Evolutionary conservation across 2,329 filamentous ascomycete species (phyloP), one percentile per base, ranked within the genome.

Genomic region (Hypoxylon sp.): DNA sequence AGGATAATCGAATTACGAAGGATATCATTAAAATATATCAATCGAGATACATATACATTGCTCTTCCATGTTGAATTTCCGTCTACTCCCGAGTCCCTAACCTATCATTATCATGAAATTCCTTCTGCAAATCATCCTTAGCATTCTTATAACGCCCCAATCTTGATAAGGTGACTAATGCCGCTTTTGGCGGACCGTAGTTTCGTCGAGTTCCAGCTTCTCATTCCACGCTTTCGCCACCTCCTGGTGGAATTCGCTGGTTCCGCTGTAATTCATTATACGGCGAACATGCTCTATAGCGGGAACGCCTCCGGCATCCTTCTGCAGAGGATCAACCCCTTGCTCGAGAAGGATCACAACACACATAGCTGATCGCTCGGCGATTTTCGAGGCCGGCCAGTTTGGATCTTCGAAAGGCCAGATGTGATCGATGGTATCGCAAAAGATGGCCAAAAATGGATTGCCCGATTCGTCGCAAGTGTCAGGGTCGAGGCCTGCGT

Each of bases 201-300:
- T 19, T 30, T 41, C 30, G 15, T 44, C 23, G 9, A 45, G 62
- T 42, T 64, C 55, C 25, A 67, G 53, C 6, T 31, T 67, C 2
- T 46, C 64, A 12, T 66, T 69, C 31, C 64, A 69, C 29, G 61
- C 67, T 8, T 61, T 68, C 2, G 66, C 46, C 12, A 63, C 32
- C 23, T 35, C 40, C 20, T 31, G 43, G n/a, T 23, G 50, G 12
- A 40, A 54, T n/a, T 49, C 31, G 45, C 40, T 51, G 23, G 38
- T 12, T 19, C 47, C 59, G 23, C n/a, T 26, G 35, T 62, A 60
- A 8, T 31, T 31, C 36, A 57, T 15, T 37, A 57, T 54, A 3
- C 36, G 27, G 11, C 45, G 45, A 3, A 60, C 30, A 30, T 46
- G 34, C 15, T 59, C 47, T 11, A 51, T 11, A 4, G 46, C 50